Percentiles rank a stretch among this genome's conserved stretches.
phyloP scores from a whole-genome alignment of 805 yeast species.

The Danielia oregonensis region DNA sequence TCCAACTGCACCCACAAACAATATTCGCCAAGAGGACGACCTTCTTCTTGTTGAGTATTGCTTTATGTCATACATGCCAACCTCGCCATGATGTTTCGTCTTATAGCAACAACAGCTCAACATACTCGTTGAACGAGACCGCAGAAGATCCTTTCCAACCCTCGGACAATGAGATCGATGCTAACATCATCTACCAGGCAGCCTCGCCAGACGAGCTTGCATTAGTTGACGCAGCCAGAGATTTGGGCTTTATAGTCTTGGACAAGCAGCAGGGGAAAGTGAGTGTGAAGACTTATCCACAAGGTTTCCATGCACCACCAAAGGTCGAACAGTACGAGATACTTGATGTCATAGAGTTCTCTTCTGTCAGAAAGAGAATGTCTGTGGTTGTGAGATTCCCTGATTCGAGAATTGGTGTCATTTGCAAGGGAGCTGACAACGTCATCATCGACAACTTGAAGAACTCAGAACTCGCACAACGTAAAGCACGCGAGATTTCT shows the following conservation, averaged over 20 bases:
- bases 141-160: slow-evolving; percentile 8
- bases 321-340: slow-evolving; percentile 67
- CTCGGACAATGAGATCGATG: slow-evolving; percentile 25
- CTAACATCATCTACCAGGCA: slow-evolving; percentile 75
- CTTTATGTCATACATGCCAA: slow-evolving; percentile 86
- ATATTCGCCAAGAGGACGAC: slow-evolving; percentile 67
- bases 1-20: slow-evolving; percentile 70
- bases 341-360: slow-evolving; percentile 78
- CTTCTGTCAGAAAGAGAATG: slow-evolving; percentile 90
- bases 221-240: slow-evolving; percentile 89
- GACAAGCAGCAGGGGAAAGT: slow-evolving; percentile 61
- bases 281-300: slow-evolving; percentile 73
- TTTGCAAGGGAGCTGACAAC: slow-evolving; percentile 96
- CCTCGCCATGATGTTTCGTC: slow-evolving; percentile 49
- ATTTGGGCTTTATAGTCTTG: slow-evolving; percentile 82
- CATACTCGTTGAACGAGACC: slow-evolving; percentile 19
- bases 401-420: slow-evolving; percentile 64
- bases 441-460: slow-evolving; percentile 73
- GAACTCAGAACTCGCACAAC: slow-evolving; percentile 53
- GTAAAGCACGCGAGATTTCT: slow-evolving; percentile 63
- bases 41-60: slow-evolving; percentile 76
- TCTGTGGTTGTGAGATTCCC: slow-evolving; percentile 80
- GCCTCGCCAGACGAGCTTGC: slow-evolving; percentile 98
- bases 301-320: slow-evolving; percentile 69
- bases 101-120: slow-evolving; percentile 10